A percentile compares a stretch with the other conserved stretches of the same genome.
Evolutionary conservation across 1,284 basidiomycete species (phyloP).

Genomic region (Ceratobasidium sp.): DNA sequence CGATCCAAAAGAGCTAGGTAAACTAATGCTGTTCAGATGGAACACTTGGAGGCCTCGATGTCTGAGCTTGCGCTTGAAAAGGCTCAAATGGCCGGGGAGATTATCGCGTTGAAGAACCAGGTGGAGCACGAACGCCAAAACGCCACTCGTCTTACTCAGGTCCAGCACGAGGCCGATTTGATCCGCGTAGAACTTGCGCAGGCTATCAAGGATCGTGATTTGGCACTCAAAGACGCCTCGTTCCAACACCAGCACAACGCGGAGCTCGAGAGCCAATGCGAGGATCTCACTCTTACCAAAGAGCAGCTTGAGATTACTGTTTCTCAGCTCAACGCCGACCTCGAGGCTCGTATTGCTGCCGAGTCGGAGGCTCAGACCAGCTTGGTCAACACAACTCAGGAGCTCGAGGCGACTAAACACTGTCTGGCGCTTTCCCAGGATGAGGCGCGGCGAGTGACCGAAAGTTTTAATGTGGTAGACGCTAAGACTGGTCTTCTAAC

Average conservation of each 20-base stretch:
- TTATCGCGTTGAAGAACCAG: conserved; percentile 31
- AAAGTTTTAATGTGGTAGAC: conserved; percentile 11
- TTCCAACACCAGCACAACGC: neutral
- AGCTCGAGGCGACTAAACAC: conserved; percentile 17
- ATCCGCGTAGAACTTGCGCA: conserved; percentile 31
- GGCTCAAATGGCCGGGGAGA: conserved; percentile 29
- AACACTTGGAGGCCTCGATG: conserved; percentile 20
- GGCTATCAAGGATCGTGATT: conserved; percentile 24
- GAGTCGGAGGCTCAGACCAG: neutral
- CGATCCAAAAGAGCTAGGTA: neutral
- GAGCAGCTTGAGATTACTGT: conserved; percentile 10
- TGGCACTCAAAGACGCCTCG: neutral
- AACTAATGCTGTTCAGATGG: neutral
- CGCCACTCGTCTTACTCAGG: neutral
- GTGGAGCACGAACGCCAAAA: conserved; percentile 27
- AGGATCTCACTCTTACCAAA: neutral
- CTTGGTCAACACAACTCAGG: conserved; percentile 5
- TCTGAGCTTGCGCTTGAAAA: conserved; percentile 32
- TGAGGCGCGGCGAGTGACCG: conserved; percentile 8
- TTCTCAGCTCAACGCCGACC: conserved; percentile 8
- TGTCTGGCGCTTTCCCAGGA: conserved; percentile 10
- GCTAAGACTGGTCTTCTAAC: conserved; percentile 4
- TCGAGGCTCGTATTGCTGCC: conserved; percentile 2
- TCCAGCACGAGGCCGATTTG: conserved; percentile 24
- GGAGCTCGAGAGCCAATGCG: conserved; percentile 2